Conservation (phyloP, 495 filamentous ascomycete genomes). For the Lophiostoma macrostomum region DNA sequence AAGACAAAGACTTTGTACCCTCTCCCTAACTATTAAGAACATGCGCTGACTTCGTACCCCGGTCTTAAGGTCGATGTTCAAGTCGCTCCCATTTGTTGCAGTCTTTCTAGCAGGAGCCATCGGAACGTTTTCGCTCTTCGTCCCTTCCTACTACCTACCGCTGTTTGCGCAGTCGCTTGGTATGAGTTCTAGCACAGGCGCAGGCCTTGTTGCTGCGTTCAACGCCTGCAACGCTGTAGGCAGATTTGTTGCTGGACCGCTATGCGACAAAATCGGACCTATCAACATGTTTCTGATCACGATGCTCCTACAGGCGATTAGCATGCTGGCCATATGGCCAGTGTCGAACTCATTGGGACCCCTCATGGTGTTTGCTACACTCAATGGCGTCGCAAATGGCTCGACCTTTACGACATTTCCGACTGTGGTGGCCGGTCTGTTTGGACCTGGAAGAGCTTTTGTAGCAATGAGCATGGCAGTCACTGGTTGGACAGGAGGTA, state of each 20-base stretch:
- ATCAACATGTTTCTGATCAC: constrained; percentile 51
- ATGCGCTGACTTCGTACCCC: too few species aligned
- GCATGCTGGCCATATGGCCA: constrained; percentile 58
- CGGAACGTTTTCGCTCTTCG: constrained; percentile 60
- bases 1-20: too few species aligned
- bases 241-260: constrained; percentile 49
- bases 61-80: too few species aligned
- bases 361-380: constrained; percentile 50
- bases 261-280: constrained; percentile 51
- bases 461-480: constrained; percentile 62
- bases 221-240: constrained; percentile 54
- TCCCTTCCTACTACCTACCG: constrained; percentile 60
- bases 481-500: constrained; percentile 54
- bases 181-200: constrained; percentile 49
- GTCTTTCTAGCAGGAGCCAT: constrained; percentile 56
- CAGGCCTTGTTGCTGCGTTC: constrained; percentile 55
- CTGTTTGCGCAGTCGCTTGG: constrained; percentile 48
- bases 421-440: constrained; percentile 57
- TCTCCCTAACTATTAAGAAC: too few species aligned
- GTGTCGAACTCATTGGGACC: constrained; percentile 52
- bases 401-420: constrained; percentile 60
- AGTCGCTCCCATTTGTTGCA: constrained; percentile 48
- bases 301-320: constrained; percentile 49
- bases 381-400: constrained; percentile 57
- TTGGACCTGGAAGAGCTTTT: constrained; percentile 52